Conservation (phyloP, 805 yeast genomes). For the Metschnikowia corniflorae region DNA sequence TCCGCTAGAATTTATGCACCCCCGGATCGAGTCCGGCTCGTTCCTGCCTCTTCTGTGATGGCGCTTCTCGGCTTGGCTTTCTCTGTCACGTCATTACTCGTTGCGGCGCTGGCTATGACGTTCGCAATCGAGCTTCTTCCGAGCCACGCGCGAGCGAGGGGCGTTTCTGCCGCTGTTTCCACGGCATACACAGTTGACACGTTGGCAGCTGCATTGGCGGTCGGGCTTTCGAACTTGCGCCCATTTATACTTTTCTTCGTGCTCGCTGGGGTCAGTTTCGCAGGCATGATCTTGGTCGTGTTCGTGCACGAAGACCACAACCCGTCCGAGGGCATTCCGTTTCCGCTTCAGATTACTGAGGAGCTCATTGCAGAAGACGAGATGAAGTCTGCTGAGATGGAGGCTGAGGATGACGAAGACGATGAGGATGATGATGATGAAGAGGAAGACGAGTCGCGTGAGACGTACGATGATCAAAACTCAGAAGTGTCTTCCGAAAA, state of each 20-base stretch:
- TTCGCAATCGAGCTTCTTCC: slow-evolving; percentile 51
- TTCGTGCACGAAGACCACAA: slow-evolving; percentile 1
- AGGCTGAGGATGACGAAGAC: neutral
- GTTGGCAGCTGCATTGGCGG: slow-evolving; percentile 2
- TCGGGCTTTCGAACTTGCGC: slow-evolving; percentile 3
- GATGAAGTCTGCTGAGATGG: neutral
- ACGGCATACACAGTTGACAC: slow-evolving; percentile 11
- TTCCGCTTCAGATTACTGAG: slow-evolving; percentile 4
- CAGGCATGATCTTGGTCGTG: slow-evolving; percentile 2
- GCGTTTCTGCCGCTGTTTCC: slow-evolving; percentile 12
- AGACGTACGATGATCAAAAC: slow-evolving; percentile 29
- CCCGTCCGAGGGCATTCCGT: slow-evolving; percentile 5
- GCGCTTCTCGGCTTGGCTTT: slow-evolving; percentile 44
- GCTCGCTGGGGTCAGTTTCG: slow-evolving; percentile 3
- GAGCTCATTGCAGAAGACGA: no score
- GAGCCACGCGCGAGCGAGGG: slow-evolving; percentile 33
- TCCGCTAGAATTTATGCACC: slow-evolving; percentile 26
- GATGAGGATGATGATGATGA: neutral
- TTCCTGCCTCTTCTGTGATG: slow-evolving; percentile 41
- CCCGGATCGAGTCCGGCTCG: slow-evolving; percentile 33
- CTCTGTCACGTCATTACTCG: slow-evolving; percentile 44
- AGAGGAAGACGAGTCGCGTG: neutral
- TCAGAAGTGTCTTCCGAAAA: slow-evolving; percentile 1
- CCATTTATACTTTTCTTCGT: slow-evolving; percentile 6
- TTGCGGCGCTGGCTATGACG: slow-evolving; percentile 47